Base-by-base conservation (phyloP, 768 basidiomycete genomes). In the Leucosporidium yakuticum region DNA sequence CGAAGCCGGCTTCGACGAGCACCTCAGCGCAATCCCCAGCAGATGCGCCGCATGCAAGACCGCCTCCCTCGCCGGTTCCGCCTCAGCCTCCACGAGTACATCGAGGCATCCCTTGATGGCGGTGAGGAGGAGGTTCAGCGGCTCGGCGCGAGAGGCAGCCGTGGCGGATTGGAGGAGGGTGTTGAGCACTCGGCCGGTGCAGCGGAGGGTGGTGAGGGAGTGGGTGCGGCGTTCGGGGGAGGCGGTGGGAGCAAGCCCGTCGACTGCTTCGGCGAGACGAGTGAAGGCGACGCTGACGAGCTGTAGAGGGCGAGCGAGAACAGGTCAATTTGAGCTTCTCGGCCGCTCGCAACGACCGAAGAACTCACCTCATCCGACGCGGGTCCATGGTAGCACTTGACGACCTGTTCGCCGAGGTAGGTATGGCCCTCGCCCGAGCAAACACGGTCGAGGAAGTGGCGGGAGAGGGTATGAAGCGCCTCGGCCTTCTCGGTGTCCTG, bases 231-330 rank as follows among this genome's bases (percentile, higher is more conserved):
- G 59, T 5, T 62, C 21, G 9, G 51, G 12, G 1, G 19, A n/a
- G 19, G 21, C n/a, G 1, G 60, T 2, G 4, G 25, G 17, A 23
- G 60, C 14, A 23, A 69, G 44, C 19, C 54, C 23, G 25, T 36
- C 57, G 36, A 73, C 23, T 23, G 68, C 65, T 4, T 57, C 29
- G 12, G 68, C 60, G 23, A 73, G 61, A 11, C 66, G 63, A 8
- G 55, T 19, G 48, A 73, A 73, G 4, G 71, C 65, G 63, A 73
- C 71, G 66, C 69, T 73, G 36, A 69, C 68, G 27, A 73, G 71
- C 70, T 71, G 61, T 12, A 11, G 12, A 11, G 19, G 19, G n/a
- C n/a, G n/a, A n/a, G n/a, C n/a, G n/a, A n/a, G n/a, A n/a, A n/a
- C 6, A 9, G 8, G 39, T 44, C 39, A 15, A 44, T n/a, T n/a